These are phyloP conservation scores for Boletus semigastroideus DNA, from an alignment of 1,284 basidiomycete species.

Conservation along the genomic window DNA sequence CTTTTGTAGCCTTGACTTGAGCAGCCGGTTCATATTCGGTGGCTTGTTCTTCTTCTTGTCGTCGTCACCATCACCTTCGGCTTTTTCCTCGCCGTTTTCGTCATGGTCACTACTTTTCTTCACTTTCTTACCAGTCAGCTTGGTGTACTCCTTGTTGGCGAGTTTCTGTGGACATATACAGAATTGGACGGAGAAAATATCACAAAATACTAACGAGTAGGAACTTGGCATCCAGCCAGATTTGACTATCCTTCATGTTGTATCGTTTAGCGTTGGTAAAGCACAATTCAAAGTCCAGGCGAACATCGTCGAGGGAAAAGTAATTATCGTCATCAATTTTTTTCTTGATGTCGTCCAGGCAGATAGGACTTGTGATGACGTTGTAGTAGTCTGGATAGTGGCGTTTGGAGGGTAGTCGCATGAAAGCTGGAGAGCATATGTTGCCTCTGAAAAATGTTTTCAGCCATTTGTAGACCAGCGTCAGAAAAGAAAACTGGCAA, in stretches of 20 bases:
- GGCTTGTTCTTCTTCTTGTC: slow-evolving; percentile 55
- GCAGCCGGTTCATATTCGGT: slow-evolving; percentile 59
- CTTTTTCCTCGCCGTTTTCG: slow-evolving; percentile 42
- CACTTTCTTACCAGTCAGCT: slow-evolving; percentile 49
- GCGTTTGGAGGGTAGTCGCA: slow-evolving; percentile 73
- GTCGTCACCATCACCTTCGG: slow-evolving; percentile 40
- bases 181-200: slow-evolving; percentile 6
- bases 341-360: slow-evolving; percentile 84
- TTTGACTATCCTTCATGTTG: slow-evolving; percentile 83
- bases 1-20: slow-evolving; percentile 68
- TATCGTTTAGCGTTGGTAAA: slow-evolving; percentile 91
- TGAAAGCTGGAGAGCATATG: slow-evolving; percentile 69
- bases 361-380: slow-evolving; percentile 74
- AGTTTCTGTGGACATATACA: slow-evolving; percentile 54
- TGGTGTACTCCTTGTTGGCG: slow-evolving; percentile 59
- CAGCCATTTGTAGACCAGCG: slow-evolving; percentile 26
- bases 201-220: slow-evolving; percentile 41
- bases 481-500: slow-evolving; percentile 35
- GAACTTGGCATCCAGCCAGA: slow-evolving; percentile 82
- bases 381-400: slow-evolving; percentile 90
- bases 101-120: slow-evolving; percentile 44
- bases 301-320: slow-evolving; percentile 67
- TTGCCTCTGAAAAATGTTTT: slow-evolving; percentile 52
- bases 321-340: slow-evolving; percentile 70
- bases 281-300: slow-evolving; percentile 81